Base-by-base conservation (phyloP, 768 basidiomycete species). In the Boletus huronensis region DNA sequence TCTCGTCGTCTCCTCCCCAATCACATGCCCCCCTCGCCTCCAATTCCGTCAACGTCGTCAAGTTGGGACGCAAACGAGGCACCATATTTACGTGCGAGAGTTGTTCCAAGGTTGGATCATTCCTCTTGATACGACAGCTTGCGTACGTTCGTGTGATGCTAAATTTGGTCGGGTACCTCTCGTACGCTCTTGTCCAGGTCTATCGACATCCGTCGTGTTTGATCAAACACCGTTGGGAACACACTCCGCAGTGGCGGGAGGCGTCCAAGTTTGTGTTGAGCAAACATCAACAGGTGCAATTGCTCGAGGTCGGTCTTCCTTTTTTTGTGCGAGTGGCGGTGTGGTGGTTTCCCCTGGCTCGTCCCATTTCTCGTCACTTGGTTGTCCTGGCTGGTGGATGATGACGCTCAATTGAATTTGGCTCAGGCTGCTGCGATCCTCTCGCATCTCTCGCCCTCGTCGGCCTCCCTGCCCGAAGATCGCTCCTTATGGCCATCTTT, bases 191-290 rank as follows among this genome's bases (percentile, higher is more conserved):
- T 16, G 13, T 48, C 19, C 66, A 90, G 88, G 84, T 90, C 36
- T 93, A 91, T 70, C 84, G 88, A 49, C 95, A 98, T 72, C 93
- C 93, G 3, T 92, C 90, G 13, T 98, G 95, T 72, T 77, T 98
- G 45, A 90, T 95, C 72, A 98, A 98, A 72, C 96, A 98, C 67
- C 88, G 96, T 32, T 98, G 96, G 96, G 95, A 98, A 66, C 93
- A 96, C 67, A 92, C 90, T 32, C 90, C 91, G 19, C 93, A 97
- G 64, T 98, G 96, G 96, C 87, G 89, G 41, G 91, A 94, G 68
- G 89, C 94, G 2, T 82, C 88, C 60, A 92, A 94, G 69, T 85
- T 94, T 63, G 83, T 93, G 31, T 77, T 98, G 54, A 91, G 87
- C 72, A 98, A 98, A 73, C 95, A 98, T 69, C 94, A 98, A 65